Base-by-base conservation (phyloP, 805 yeast species). In the Wickerhamomyces chaumierensis region DNA sequence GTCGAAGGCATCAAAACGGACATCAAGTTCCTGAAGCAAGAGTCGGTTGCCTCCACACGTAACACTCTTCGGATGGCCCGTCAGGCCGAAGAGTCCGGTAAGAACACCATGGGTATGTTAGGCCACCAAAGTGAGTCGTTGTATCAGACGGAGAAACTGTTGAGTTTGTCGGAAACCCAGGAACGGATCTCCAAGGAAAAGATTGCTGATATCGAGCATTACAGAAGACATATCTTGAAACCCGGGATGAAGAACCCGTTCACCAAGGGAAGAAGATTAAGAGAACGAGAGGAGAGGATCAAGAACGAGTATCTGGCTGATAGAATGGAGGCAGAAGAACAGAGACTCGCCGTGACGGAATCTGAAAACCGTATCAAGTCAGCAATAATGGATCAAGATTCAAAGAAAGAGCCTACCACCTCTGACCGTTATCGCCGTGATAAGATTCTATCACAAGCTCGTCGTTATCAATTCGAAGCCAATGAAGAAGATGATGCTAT, bases 121-220 rank as follows among this genome's bases (percentile, higher is more conserved):
- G 98, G 98, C 19, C 74, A 88, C n/a, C 97, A 92, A 59, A 78
- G 92, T 41, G 96, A 87, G 55, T 69, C 85, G 36, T 65, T 92
- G 45, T 83, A 81, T 57, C 76, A 75, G 51, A 78, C 88, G 17
- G 96, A 92, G 55, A 74, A 75, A 46, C 79, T 79, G 47, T 63
- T 90, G 48, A 74, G 82, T 39, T 62, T 83, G 39, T 85, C 94
- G 38, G 81, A 78, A 42, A 79, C 85, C 3, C 95, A 87, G 56
- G 83, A 84, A 42, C 67, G 77, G 48, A 73, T 83, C 39, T 94
- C 94, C 5, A 87, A 81, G 45, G 84, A 78, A 33, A 83, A 84
- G 57, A 90, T 90, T 28, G 71, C 70, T 38, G 88, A 88, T 51
- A 69, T 90, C 49, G 74, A 78, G 49, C 75, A 85, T 46, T 71